Conservation (phyloP, 805 yeast species). For the Komagataella populi region DNA sequence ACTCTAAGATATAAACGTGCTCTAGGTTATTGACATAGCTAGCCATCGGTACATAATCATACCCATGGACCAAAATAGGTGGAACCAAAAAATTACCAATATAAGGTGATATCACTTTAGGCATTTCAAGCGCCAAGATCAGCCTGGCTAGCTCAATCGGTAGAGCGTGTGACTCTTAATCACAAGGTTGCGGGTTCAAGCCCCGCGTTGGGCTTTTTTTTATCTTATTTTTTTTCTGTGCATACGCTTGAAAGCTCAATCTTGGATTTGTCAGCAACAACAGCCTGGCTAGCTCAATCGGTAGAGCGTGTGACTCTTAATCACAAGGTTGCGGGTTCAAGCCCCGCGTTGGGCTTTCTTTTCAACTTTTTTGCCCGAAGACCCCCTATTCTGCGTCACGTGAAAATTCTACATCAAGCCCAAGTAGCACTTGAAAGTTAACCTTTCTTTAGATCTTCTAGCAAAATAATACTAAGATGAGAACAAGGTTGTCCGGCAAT, state of each 20-base stretch:
- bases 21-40: too few relatives aligned
- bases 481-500: conserved; percentile 47
- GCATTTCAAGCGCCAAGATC: neutral
- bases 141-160: conserved; percentile 8
- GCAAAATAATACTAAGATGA: conserved; percentile 28
- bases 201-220: conserved; percentile 7
- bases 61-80: too few relatives aligned
- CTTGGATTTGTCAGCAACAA: neutral
- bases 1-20: too few relatives aligned
- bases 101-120: too few relatives aligned
- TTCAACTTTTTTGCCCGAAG: neutral
- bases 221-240: neutral
- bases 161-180: conserved; percentile 9
- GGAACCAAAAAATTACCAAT: too few relatives aligned
- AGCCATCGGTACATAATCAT: too few relatives aligned
- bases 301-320: conserved; percentile 10
- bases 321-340: conserved; percentile 10
- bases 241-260: too few relatives aligned
- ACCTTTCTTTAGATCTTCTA: neutral
- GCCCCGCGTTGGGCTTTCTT: conserved; percentile 7
- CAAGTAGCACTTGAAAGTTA: neutral
- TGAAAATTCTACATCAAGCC: neutral
- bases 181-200: conserved; percentile 9
- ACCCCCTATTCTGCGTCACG: neutral
- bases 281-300: conserved; percentile 8